Evolutionary conservation across 164 flowering plant genomes (phyloP), one percentile per base, ranked within the genome.

Genomic region (Houttuynia cordata): DNA sequence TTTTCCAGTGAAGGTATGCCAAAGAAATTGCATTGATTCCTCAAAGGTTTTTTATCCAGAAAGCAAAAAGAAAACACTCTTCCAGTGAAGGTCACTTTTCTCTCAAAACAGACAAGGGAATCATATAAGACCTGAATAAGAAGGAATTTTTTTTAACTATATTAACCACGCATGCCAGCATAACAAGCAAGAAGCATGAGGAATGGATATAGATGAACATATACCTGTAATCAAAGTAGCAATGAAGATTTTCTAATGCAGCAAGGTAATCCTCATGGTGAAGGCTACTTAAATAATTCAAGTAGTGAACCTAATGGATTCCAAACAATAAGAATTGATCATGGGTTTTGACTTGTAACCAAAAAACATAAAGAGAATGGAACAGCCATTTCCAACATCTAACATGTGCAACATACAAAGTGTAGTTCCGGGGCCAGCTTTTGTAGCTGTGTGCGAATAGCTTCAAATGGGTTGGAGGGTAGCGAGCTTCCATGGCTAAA

Each of bases 171-270:
- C 37, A 30, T 30, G 37, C 37, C 2, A 30, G 37, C 37, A 30
- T 2, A 30, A 30, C 37, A 30, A 30, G 2, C 6, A 30, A 6
- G 37, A 30, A 30, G 37, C 37, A 30, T 2, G 6, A 30, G 37
- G 37, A 30, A 42, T 42, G 17, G 1, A 10, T 1, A 42, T 42
- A 42, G 1, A 42, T 12, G 17, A 63, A 45, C 24, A 45, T 56
- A 47, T 75, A 91, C 98, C 96, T 92, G 72, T 82, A 86, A 73
- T 93, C 98, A 73, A 93, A 93, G 70, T 93, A 93, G 65, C 90
- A 73, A 59, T 81, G 91, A 70, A 89, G 86, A 73, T 82, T 84
- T 71, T 89, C 96, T 78, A 86, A 59, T 50, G 96, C 85, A 72
- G 82, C 79, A 66, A 81, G 74, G 74, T 81, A 89, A 68, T 89